Evolutionary conservation across 257 asterid species (phyloP), one percentile per base, ranked within the genome.

Genomic region (Plantago elongata): DNA sequence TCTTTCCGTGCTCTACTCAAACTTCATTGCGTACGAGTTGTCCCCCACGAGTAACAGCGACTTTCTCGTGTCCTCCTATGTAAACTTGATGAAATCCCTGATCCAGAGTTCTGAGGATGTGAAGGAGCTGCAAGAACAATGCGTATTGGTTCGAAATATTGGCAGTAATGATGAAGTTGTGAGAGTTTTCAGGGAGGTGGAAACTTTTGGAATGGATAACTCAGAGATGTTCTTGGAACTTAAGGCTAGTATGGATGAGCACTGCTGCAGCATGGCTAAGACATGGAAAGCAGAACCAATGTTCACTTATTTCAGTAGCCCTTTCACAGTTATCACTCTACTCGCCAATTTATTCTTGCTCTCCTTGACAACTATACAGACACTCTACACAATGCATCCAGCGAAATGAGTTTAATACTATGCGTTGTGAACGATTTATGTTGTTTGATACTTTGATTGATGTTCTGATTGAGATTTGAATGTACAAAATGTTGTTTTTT

Each of bases 61-160:
- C 59, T 54, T 54, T 54, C 38, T 54, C 14, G 14, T 54, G 40
- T 18, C 59, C 9, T 54, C 59, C 59, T 54, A 54, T 11, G 16
- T 54, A 12, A 54, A 54, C 59, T 54, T 54, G 29, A 54, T 27
- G 59, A 54, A 54, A 54, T 54, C 59, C 11, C n/a, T 54, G 43
- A 54, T 54, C 34, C 59, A 54, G 40, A 54, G 42, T 8, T 27
- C n/a, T 6, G 16, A 54, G 29, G 59, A 54, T 40, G 43, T 54
- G 43, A 54, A 54, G 59, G 59, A 54, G 59, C 43, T 54, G 43
- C 42, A 14, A 54, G 59, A 22, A 54, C 59, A 54, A 54, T n/a
- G 59, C 9, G 34, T 54, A 54, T 27, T 54, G 43, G 7, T 29
- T 54, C 43, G 59, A 37, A 54, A 54, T 15, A 27, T 27, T 27